Conservation (phyloP, 441 rosid genomes). For the Gossypium schwendimanii region DNA sequence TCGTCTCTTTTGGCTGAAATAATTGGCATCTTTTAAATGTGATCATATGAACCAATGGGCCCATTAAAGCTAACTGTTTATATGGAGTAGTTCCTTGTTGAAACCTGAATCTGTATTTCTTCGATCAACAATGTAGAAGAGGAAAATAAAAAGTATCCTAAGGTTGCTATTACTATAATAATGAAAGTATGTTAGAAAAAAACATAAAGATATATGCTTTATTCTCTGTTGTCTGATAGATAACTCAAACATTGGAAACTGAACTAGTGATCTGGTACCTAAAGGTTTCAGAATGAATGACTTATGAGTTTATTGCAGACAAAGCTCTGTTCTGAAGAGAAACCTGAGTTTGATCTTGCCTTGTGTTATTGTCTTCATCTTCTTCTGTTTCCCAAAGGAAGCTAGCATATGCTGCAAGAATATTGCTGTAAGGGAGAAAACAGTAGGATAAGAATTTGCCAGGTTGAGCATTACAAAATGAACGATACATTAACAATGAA, state of each 20-base stretch:
- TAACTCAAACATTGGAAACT: neutral
- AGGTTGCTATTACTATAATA: neutral
- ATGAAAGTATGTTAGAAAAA: neutral
- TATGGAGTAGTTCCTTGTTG: neutral
- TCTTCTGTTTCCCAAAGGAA: constrained; percentile 74
- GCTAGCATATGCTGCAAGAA: constrained; percentile 71
- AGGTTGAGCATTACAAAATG: neutral
- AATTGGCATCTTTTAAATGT: neutral
- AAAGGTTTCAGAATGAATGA: neutral
- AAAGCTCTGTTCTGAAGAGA: constrained; percentile 10
- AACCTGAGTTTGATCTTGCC: constrained; percentile 19
- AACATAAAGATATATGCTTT: neutral
- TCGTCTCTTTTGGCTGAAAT: neutral
- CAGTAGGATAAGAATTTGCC: constrained; percentile 5
- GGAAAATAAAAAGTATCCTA: no score
- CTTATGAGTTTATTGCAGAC: constrained; percentile 15
- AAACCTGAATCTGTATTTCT: neutral
- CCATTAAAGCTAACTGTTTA: neutral
- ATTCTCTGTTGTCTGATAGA: neutral
- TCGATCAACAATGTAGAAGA: neutral
- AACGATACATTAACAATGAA: neutral
- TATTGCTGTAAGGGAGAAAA: constrained; percentile 34
- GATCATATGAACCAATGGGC: no score
- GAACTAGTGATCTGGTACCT: neutral
- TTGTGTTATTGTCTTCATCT: constrained; percentile 22